Evolutionary conservation across 139 green algal genomes (phyloP).

Genomic region (Volvox reticuliferus): DNA sequence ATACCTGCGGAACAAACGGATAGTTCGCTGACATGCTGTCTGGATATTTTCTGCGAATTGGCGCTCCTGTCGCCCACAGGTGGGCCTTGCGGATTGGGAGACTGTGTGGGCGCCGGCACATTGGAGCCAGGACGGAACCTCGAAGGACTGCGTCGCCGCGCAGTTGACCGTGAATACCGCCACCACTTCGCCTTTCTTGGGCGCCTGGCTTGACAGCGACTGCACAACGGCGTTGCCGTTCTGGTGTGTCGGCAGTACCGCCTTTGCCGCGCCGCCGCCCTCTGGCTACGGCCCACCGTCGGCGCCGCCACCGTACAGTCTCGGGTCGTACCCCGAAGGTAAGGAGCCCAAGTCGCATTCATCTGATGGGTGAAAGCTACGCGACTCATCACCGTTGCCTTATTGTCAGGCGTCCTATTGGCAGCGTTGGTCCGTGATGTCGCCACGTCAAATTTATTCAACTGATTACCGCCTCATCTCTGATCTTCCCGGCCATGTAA

Average conservation of each 20-base stretch:
- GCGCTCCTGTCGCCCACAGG: not conserved
- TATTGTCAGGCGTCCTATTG: too few species aligned
- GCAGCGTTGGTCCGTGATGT: too few species aligned
- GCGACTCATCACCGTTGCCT: too few species aligned
- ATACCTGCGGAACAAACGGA: too few species aligned
- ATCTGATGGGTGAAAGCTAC: too few species aligned
- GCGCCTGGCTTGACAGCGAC: slow-evolving; percentile 31
- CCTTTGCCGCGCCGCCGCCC: not conserved
- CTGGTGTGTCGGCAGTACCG: slow-evolving; percentile 10
- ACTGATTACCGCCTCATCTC: too few species aligned
- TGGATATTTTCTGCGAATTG: too few species aligned
- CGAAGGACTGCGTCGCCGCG: slow-evolving; percentile 39
- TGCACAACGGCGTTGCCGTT: slow-evolving; percentile 22
- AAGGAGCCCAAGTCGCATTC: not conserved
- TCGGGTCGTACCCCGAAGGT: slow-evolving; percentile 6
- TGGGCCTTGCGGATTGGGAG: not conserved
- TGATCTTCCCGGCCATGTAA: too few species aligned
- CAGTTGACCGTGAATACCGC: slow-evolving; percentile 8
- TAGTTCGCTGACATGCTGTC: too few species aligned
- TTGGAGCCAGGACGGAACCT: slow-evolving; percentile 22
- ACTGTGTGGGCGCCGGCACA: slow-evolving; percentile 19
- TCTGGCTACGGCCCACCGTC: not conserved
- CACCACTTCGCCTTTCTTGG: not conserved
- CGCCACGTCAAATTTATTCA: too few species aligned
- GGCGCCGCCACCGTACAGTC: slow-evolving; percentile 21